Conservation (phyloP, 2,329 filamentous ascomycete species). For the Rhinocladiella similis region DNA sequence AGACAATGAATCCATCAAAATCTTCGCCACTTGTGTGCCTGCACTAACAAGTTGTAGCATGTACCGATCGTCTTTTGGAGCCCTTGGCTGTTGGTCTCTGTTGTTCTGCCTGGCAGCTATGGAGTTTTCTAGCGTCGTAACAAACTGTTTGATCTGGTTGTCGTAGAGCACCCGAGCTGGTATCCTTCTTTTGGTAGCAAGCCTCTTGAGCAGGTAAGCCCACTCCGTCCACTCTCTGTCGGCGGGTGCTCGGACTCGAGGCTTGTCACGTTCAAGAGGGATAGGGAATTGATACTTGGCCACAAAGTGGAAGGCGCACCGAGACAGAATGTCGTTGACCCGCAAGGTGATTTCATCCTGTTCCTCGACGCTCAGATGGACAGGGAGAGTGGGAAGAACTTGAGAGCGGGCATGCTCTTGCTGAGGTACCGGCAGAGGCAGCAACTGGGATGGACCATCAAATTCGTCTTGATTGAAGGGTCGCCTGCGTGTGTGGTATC, state of each 20-base stretch:
- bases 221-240: constrained; percentile 90
- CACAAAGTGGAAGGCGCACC: constrained; percentile 86
- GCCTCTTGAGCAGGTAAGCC: constrained; percentile 81
- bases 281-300: constrained; percentile 91
- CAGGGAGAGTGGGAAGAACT: constrained; percentile 78
- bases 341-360: constrained; percentile 77
- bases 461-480: constrained; percentile 86
- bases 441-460: constrained; percentile 80
- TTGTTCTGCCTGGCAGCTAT: constrained; percentile 66
- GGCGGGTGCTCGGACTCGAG: constrained; percentile 70
- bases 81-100: constrained; percentile 61
- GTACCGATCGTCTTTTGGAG: constrained; percentile 84
- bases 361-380: constrained; percentile 78
- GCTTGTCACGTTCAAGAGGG: constrained; percentile 78
- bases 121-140: constrained; percentile 84
- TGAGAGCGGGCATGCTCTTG: constrained; percentile 75
- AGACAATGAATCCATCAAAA: constrained; percentile 77
- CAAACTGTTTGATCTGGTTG: constrained; percentile 87
- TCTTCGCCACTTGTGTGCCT: constrained; percentile 83
- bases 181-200: constrained; percentile 83
- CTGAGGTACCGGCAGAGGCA: constrained; percentile 70
- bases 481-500: constrained; percentile 28
- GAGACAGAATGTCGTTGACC: constrained; percentile 81
- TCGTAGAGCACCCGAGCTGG: constrained; percentile 82
- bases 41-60: constrained; percentile 85